Base-by-base conservation (phyloP, 73 alveolate species). In the Tetrahymena malaccensis region DNA sequence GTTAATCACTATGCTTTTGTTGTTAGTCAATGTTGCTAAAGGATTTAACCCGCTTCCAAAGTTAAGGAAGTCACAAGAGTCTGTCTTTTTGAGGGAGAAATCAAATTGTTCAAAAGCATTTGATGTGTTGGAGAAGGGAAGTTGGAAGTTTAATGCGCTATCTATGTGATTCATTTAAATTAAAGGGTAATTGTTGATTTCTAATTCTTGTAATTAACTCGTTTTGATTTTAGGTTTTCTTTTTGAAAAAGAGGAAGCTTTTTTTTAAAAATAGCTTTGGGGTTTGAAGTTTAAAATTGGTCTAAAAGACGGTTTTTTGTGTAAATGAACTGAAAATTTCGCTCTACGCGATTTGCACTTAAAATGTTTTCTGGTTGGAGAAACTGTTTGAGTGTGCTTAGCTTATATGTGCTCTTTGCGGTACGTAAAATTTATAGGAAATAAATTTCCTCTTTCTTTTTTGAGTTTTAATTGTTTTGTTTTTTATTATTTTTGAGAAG, bases 331-430 rank as follows among this genome's bases (percentile, higher is more conserved):
- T 70, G 37, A 40, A 33, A 70, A 27, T 70, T 70, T 70, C 89
- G 89, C 89, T 70, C 89, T 70, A 31, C 89, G 89, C 89, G 89
- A 70, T 70, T 70, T 70, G 89, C 89, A 70, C 89, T n/a, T 70
- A 70, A 70, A 70, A 70, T 70, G 11, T 70, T 70, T 70, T 70
- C 37, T 70, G 35, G 37, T 11, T 3, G 37, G 11, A 70, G 89
- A 70, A 70, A 70, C 89, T 70, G 34, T 70, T 70, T 70, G 34
- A 27, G 89, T n/a, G 89, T 70, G 89, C 89, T n/a, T 27, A 7
- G 89, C 89, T 70, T 70, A 70, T 22, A 70, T 70, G 89, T 70
- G 43, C 34, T 70, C 89, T 70, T 70, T 27, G 89, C 37, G 22
- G 34, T 43, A 56, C 17, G 34, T 27, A 70, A 70, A 70, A 70